Evolutionary conservation across 108 stramenopile species (phyloP), one percentile per base, ranked within the genome.

Genomic region (Schizochytrium sp.): DNA sequence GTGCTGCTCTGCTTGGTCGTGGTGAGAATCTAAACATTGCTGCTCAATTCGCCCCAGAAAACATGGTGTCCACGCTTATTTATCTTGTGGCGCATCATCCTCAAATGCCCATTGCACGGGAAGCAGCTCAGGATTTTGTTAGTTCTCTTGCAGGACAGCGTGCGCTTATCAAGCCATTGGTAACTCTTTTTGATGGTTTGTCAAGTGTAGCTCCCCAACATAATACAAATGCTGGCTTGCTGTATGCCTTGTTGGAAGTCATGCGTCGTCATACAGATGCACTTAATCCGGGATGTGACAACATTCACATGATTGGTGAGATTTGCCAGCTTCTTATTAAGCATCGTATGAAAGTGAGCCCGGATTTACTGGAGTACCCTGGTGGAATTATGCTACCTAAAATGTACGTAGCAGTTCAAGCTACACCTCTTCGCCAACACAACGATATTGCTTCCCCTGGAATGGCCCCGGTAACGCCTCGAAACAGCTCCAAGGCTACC

Each of bases 71-170:
- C 15, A 83, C 76, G 76, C 76, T 83, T 8, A 55, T 83, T 40
- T 83, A 83, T 53, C 76, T 83, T 13, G 50, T 83, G 17, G 76
- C 76, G 47, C 76, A 83, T 53, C 76, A 83, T 53, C 76, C 76
- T 10, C 50, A 55, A 13, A 83, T 83, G 76, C 47, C 47, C 28
- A n/a, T 47, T 47, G 76, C 49, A 13, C 50, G 53, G 5, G 76
- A 83, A 5, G 38, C 19, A n/a, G 50, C 10, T n/a, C 47, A 83
- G 15, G 5, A 5, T 5, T 55, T 55, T 83, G 50, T 83, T 5
- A 38, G 38, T 19, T 55, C 50, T 5, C 17, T 5, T 28, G 47
- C 76, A 7, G 76, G 50, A n/a, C 76, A 83, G 47, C 76, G 76
- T 8, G 53, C 40, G 8, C 53, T 83, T 55, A 53, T 83, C 76